phyloP scores from a whole-genome alignment of 805 yeast species.

The Metschnikowia matae region DNA sequence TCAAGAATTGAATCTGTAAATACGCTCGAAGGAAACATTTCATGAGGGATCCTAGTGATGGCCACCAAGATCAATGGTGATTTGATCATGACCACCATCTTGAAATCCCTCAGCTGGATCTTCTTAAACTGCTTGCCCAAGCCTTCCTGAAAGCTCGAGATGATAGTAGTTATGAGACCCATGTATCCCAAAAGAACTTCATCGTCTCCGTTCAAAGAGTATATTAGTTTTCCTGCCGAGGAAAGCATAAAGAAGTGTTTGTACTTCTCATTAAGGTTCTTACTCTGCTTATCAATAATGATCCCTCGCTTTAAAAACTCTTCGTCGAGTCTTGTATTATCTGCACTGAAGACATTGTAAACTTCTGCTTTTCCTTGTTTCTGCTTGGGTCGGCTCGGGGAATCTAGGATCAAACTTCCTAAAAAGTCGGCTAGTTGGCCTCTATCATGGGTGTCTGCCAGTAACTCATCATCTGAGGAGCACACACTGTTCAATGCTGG shows the following conservation, averaged over 20 bases:
- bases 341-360: slow-evolving; percentile 12
- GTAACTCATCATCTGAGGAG: slow-evolving; percentile 9
- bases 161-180: slow-evolving; percentile 77
- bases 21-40: slow-evolving; percentile 19
- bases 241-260: slow-evolving; percentile 80
- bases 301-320: slow-evolving; percentile 11
- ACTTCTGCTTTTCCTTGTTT: neutral
- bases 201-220: slow-evolving; percentile 71
- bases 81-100: slow-evolving; percentile 56
- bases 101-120: slow-evolving; percentile 47
- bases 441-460: slow-evolving; percentile 3
- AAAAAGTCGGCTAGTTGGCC: slow-evolving; percentile 7
- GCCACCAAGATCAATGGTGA: slow-evolving; percentile 74
- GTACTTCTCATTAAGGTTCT: slow-evolving; percentile 27
- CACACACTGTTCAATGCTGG: slow-evolving; percentile 6
- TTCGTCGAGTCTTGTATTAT: slow-evolving; percentile 7
- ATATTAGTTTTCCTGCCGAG: slow-evolving; percentile 85
- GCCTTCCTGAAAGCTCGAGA: slow-evolving; percentile 59
- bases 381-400: neutral
- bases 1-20: slow-evolving; percentile 18
- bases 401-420: slow-evolving; percentile 7
- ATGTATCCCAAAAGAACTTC: slow-evolving; percentile 63
- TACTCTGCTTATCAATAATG: slow-evolving; percentile 15
- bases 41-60: slow-evolving; percentile 49
- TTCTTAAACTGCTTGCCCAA: slow-evolving; percentile 40